A percentile compares a stretch with the other conserved stretches of the same genome.
Conservation (phyloP, 495 filamentous ascomycete species). For the Pseudotulostoma volvatum region DNA sequence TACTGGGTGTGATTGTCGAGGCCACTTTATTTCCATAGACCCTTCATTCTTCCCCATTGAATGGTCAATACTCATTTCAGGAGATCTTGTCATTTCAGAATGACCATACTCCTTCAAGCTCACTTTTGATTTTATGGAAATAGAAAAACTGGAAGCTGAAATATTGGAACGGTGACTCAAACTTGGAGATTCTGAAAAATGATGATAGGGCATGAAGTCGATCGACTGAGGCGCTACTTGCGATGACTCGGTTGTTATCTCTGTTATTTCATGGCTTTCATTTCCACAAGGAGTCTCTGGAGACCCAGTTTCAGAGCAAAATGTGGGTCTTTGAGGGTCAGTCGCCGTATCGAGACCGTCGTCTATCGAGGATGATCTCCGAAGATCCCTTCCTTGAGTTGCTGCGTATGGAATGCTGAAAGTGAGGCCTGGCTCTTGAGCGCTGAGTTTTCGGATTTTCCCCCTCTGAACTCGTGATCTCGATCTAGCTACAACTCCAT, state of each 20-base stretch:
- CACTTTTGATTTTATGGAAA: constrained; percentile 16
- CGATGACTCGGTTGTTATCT: too few relatives aligned
- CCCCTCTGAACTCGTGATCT: too few relatives aligned
- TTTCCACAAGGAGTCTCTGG: too few relatives aligned
- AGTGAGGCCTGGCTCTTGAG: constrained; percentile 21
- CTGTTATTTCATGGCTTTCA: too few relatives aligned
- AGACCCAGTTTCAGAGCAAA: constrained; percentile 17
- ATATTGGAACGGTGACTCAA: constrained; percentile 15
- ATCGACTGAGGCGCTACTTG: constrained; percentile 11
- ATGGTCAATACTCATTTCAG: constrained; percentile 21
- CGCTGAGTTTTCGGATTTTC: too few relatives aligned
- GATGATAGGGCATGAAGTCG: constrained; percentile 20
- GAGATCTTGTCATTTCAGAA: constrained; percentile 21
- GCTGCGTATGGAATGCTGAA: constrained; percentile 27
- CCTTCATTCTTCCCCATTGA: constrained; percentile 21
- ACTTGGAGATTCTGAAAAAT: constrained; percentile 19
- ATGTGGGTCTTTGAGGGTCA: constrained; percentile 17
- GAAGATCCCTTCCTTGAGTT: constrained; percentile 13
- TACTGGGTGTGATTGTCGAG: constrained; percentile 13
- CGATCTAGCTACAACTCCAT: too few relatives aligned
- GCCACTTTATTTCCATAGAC: constrained; percentile 12
- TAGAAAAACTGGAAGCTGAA: constrained; percentile 17
- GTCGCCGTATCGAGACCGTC: constrained; percentile 17
- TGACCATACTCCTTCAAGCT: constrained; percentile 22
- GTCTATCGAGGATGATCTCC: constrained; percentile 15